phyloP scores from a whole-genome alignment of 2,329 filamentous ascomycete species.

The Talaromyces sp. region DNA sequence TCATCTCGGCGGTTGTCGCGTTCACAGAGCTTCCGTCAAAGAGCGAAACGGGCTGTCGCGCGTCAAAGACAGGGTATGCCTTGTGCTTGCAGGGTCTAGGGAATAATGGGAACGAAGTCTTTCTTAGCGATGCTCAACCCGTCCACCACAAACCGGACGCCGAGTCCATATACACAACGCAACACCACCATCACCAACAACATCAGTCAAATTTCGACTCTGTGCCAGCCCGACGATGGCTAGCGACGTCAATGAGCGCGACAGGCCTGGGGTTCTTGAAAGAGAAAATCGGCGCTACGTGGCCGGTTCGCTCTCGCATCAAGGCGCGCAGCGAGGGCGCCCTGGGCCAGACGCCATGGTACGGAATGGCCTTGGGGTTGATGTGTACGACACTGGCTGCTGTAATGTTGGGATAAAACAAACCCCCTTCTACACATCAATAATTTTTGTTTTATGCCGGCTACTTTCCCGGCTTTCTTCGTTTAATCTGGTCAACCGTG shows the following conservation, averaged over 20 bases:
- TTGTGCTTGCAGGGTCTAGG: not conserved
- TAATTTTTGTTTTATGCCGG: not conserved
- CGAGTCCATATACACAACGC: not conserved
- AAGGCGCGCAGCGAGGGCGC: conserved; percentile 32
- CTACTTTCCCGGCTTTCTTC: not conserved
- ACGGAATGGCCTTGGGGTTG: conserved; percentile 36
- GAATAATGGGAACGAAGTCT: not conserved
- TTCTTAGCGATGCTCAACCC: not conserved
- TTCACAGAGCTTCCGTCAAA: conserved; percentile 1
- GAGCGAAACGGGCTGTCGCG: conserved; percentile 1
- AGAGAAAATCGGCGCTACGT: conserved; percentile 17
- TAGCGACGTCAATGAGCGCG: conserved; percentile 18
- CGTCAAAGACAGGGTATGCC: not conserved
- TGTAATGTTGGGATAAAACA: conserved; percentile 30
- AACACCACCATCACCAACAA: not conserved
- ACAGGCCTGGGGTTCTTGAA: conserved; percentile 27
- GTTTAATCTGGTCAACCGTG: not conserved
- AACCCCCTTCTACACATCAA: not conserved
- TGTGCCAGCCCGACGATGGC: conserved; percentile 21
- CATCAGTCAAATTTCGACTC: not conserved
- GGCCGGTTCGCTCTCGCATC: conserved; percentile 13
- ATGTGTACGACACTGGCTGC: conserved; percentile 34
- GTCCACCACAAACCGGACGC: not conserved
- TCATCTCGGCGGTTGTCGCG: conserved; percentile 4
- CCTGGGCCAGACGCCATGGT: conserved; percentile 35